A percentile compares a stretch with the other conserved stretches of the same genome.
Evolutionary conservation across 78 protist genomes (phyloP).

Genomic region (Chrysochromulina parva): DNA sequence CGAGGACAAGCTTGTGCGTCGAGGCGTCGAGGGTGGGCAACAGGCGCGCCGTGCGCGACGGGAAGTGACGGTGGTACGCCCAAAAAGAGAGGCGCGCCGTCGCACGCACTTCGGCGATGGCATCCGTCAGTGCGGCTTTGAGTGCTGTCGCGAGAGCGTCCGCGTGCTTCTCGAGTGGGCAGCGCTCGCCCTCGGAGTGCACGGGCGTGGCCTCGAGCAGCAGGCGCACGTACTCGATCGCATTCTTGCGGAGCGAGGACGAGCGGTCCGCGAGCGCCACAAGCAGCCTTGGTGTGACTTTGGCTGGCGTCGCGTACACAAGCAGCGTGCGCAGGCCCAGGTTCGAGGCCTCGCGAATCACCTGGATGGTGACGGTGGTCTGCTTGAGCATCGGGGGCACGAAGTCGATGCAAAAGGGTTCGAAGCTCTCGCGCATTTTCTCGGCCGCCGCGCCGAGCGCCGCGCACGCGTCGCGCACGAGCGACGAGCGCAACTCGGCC

Average conservation of each 20-base stretch:
- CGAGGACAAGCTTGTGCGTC: background rate
- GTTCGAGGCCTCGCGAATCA: background rate
- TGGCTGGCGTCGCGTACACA: background rate
- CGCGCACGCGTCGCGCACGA: background rate
- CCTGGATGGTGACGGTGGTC: background rate
- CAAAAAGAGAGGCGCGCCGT: background rate
- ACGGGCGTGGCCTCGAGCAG: background rate
- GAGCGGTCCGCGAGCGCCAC: background rate
- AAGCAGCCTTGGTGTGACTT: background rate
- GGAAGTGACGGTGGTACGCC: background rate
- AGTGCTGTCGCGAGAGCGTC: background rate
- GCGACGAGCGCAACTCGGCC: background rate
- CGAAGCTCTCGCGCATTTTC: background rate
- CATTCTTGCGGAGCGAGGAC: background rate
- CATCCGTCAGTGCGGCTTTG: background rate
- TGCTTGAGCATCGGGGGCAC: background rate
- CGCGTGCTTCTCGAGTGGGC: background rate
- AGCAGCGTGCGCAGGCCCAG: background rate
- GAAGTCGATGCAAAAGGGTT: background rate
- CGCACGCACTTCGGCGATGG: background rate
- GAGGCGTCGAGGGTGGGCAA: background rate
- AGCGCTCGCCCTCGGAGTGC: constrained; percentile 5
- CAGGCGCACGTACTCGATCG: background rate
- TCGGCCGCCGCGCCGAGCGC: background rate
- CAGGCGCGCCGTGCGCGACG: background rate